Percentiles rank a stretch among this genome's conserved stretches.
These are phyloP conservation scores for Populus trichocarpa DNA, from an alignment of 441 rosid species.

Conservation along the genomic window DNA sequence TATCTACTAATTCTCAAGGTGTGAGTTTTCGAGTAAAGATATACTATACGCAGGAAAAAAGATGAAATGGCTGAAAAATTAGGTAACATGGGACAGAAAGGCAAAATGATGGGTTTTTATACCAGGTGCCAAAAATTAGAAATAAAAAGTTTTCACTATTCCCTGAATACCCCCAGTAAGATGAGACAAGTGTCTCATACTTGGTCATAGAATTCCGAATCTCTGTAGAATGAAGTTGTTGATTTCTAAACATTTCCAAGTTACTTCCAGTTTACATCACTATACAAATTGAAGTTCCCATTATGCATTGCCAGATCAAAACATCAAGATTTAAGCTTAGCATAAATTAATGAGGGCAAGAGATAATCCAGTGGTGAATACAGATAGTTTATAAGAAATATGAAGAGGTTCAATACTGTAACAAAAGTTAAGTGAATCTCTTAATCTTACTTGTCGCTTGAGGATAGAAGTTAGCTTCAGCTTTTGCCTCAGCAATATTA, in stretches of 20 bases:
- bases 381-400: neutral
- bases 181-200: no score
- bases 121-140: neutral
- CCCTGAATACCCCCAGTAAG: neutral
- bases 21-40: neutral
- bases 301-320: neutral
- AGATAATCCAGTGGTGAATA: conserved; percentile 9
- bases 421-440: conserved; percentile 3
- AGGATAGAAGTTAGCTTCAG: conserved; percentile 66
- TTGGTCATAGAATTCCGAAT: neutral
- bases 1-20: neutral
- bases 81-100: neutral
- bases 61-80: neutral
- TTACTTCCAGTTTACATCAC: neutral
- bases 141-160: neutral
- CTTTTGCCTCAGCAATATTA: conserved; percentile 63
- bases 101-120: neutral
- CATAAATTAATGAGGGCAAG: conserved; percentile 4
- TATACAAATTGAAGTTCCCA: neutral
- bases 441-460: conserved; percentile 61
- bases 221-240: neutral
- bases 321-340: neutral
- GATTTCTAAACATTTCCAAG: neutral
- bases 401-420: neutral
- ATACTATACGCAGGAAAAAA: neutral